Percentiles rank a stretch among this genome's conserved stretches.
Evolutionary conservation across 2,329 filamentous ascomycete species (phyloP).

Genomic region (Metarhizium sp.): DNA sequence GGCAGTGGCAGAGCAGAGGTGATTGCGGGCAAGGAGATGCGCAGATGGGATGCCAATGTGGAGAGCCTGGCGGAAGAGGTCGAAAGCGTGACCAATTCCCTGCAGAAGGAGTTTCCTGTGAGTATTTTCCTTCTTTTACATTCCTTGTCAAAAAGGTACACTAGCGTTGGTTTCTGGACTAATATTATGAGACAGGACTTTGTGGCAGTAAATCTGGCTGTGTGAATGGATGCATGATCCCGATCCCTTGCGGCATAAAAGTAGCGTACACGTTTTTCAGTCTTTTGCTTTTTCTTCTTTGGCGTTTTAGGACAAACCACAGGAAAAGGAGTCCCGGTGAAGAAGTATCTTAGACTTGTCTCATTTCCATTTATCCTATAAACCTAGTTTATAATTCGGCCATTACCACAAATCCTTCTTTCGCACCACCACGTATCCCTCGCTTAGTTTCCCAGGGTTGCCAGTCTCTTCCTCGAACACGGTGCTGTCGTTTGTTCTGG

Average conservation of each 20-base stretch:
- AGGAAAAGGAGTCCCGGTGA: background rate
- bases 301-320: background rate
- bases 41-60: constrained; percentile 84
- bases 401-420: constrained; percentile 40
- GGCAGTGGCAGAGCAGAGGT: constrained; percentile 57
- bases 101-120: constrained; percentile 73
- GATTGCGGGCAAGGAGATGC: constrained; percentile 59
- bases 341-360: background rate
- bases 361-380: background rate
- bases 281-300: background rate
- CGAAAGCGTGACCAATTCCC: constrained; percentile 71
- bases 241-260: too few relatives aligned
- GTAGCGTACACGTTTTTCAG: background rate
- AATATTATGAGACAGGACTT: constrained; percentile 35
- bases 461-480: constrained; percentile 41
- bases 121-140: constrained; percentile 9
- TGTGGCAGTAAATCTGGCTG: constrained; percentile 43
- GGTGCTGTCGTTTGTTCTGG: constrained; percentile 25
- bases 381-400: background rate
- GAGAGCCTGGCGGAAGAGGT: constrained; percentile 81
- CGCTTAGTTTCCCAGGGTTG: constrained; percentile 34
- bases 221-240: constrained; percentile 7
- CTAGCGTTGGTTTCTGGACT: background rate
- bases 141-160: background rate
- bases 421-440: constrained; percentile 46